Base-by-base conservation (phyloP, 495 filamentous ascomycete genomes). In the Chaetomium fimeti region DNA sequence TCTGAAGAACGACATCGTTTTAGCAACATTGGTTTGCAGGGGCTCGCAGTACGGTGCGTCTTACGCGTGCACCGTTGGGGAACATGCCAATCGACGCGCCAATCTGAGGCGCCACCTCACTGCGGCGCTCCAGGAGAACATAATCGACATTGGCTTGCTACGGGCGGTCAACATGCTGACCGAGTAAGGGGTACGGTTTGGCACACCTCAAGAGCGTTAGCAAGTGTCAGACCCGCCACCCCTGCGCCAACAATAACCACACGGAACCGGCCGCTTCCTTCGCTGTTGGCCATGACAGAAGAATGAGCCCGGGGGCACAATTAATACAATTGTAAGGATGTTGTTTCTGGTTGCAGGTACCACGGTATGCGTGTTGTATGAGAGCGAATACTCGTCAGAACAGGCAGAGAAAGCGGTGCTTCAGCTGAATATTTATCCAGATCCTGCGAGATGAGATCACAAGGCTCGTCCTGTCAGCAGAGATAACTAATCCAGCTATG, bases 41-140 rank as follows among this genome's bases (percentile, higher is more conserved):
- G 15, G 32, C 32, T 11, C 7, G 32, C 6, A 11, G 32, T 36
- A 32, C 7, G 3, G 29, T 32, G 12, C 12, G 32, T 22, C 64
- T 55, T 28, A 70, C 68, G 8, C 68, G 60, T 27, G 62, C 65
- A 7, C 59, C 69, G n/a, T 54, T 67, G 13, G 66, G 40, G 15
- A 65, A 45, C 6, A 71, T 60, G 57, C 51, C 63, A 51, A 71
- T 71, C 2, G 61, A 66, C 18, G 69, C 69, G 24, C 69, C 69
- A 11, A 64, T 42, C 12, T 68, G 45, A 6, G 66, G 63, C 0
- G 66, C 69, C 7, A 71, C 16, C n/a, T 66, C 52, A 15, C 29
- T 7, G 1, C 69, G 63, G 24, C 63, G 57, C 32, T 71, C 69
- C 15, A 71, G 66, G 7, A 71, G 47, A 3, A 71, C 52, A 49